Base-by-base conservation (phyloP, 164 flowering plant genomes). In the Warburgia ugandensis region DNA sequence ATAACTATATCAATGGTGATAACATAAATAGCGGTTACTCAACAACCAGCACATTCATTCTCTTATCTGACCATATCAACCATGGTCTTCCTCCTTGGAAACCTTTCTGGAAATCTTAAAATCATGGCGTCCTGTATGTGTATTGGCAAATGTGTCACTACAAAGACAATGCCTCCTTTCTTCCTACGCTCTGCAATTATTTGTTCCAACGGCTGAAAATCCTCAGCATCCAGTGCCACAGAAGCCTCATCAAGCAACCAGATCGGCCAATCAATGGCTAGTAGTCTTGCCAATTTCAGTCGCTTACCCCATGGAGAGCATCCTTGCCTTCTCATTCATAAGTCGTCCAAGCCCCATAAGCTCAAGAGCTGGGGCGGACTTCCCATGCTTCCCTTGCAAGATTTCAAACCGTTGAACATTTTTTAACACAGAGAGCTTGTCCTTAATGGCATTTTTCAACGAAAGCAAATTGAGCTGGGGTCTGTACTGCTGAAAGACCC, bases 231-330 rank as follows among this genome's bases (percentile, higher is more conserved):
- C 56, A 91, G 52, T 4, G 98, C 98, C 40, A 87, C 96, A 0
- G 95, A 85, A 2, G 96, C 95, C 71, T 87, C 95, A 62, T 91
- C 98, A n/a, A 91, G 77, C 69, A 87, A 58, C 98, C 98, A 91
- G 49, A 91, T 87, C 0, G 92, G 97, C 26, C 96, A 56, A 40
- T 91, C 97, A 9, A 91, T 73, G 0, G 95, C 96, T 40, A 91
- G 57, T 51, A 87, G 19, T 64, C 95, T 74, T 1, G 95, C 98
- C 26, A 91, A 77, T 60, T 91, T 95, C 48, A 87, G 62, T 60
- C 98, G 60, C 48, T 91, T 87, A 95, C 2, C 97, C 97, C 96
- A 83, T 84, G 1, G 96, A 91, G 25, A 87, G 74, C 79, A 81
- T 73, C 58, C 91, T 73, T 11, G 95, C 74, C 65, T 84, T 84